Conservation (phyloP, 1,284 basidiomycete genomes). For the Heterobasidion occidentale region DNA sequence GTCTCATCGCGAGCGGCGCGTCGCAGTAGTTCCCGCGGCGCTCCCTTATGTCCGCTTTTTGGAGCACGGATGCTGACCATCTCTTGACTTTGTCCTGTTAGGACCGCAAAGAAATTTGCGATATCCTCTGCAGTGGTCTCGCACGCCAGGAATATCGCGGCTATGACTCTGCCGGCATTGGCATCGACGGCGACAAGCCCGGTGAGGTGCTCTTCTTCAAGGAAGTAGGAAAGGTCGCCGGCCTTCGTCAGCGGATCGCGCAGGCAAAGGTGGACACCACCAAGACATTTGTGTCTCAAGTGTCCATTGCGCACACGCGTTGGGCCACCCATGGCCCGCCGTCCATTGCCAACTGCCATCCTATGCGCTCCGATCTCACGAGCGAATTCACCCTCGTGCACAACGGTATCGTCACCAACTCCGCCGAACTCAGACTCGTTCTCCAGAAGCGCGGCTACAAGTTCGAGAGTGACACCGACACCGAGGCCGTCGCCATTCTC, state of each 20-base stretch:
- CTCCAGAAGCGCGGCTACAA: constrained; percentile 94
- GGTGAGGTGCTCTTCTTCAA: constrained; percentile 87
- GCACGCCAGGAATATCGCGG: constrained; percentile 97
- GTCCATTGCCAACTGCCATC: constrained; percentile 90
- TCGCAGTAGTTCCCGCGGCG: not conserved
- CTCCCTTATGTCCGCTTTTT: not conserved
- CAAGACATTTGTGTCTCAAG: constrained; percentile 83
- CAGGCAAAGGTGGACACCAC: constrained; percentile 70
- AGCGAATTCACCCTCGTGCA: constrained; percentile 93
- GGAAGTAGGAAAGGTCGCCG: constrained; percentile 97
- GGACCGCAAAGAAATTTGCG: constrained; percentile 90
- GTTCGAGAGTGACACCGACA: constrained; percentile 97
- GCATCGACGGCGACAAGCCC: constrained; percentile 88
- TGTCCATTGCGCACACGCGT: constrained; percentile 97
- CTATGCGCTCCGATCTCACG: constrained; percentile 79
- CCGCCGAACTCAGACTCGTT: constrained; percentile 82
- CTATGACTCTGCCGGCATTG: constrained; percentile 95
- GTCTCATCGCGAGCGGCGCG: no score
- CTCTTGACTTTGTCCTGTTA: constrained; percentile 22
- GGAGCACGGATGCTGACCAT: not conserved
- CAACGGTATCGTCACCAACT: constrained; percentile 99
- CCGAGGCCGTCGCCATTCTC: constrained; percentile 94
- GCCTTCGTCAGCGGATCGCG: constrained; percentile 88
- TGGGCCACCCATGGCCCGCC: constrained; percentile 99
- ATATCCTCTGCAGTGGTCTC: constrained; percentile 89